A percentile compares a stretch with the other conserved stretches of the same genome.
Evolutionary conservation across 208 protist species (phyloP).

Genomic region (Crithidia bombi): DNA sequence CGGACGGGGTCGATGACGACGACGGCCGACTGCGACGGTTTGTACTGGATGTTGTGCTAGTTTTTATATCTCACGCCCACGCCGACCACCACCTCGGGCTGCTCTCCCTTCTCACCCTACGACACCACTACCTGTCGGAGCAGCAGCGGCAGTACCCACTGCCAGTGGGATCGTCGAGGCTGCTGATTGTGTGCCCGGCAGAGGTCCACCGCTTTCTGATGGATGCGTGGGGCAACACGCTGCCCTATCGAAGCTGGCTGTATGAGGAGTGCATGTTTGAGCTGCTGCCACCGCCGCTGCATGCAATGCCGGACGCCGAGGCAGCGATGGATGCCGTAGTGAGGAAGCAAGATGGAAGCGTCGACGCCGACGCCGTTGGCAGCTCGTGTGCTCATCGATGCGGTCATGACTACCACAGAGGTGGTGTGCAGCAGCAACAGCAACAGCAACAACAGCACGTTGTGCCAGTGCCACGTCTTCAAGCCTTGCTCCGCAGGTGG

Average conservation of each 20-base stretch:
- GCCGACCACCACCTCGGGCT: conserved; percentile 91
- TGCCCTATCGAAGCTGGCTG: conserved; percentile 53
- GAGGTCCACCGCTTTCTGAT: conserved; percentile 77
- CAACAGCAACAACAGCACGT: conserved; percentile 16
- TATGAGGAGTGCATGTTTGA: conserved; percentile 71
- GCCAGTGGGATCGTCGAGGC: background rate
- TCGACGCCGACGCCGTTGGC: background rate
- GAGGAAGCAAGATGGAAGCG: background rate
- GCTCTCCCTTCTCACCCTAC: conserved; percentile 63
- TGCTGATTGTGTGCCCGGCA: conserved; percentile 75
- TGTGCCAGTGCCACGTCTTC: conserved; percentile 32
- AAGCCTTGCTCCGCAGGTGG: conserved; percentile 27
- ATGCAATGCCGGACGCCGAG: background rate
- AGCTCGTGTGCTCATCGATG: background rate
- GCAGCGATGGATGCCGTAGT: background rate
- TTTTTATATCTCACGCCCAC: conserved; percentile 92
- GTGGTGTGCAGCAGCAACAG: background rate
- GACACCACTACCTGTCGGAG: conserved; percentile 39
- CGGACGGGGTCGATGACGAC: background rate
- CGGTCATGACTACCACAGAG: background rate
- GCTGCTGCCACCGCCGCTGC: conserved; percentile 37
- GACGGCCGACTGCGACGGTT: conserved; percentile 31
- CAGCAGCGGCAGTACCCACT: background rate
- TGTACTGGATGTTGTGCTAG: conserved; percentile 55
- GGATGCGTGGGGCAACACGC: conserved; percentile 48